Conservation (phyloP, 2,329 filamentous ascomycete genomes). For the Dactylonectria estremocensis region DNA sequence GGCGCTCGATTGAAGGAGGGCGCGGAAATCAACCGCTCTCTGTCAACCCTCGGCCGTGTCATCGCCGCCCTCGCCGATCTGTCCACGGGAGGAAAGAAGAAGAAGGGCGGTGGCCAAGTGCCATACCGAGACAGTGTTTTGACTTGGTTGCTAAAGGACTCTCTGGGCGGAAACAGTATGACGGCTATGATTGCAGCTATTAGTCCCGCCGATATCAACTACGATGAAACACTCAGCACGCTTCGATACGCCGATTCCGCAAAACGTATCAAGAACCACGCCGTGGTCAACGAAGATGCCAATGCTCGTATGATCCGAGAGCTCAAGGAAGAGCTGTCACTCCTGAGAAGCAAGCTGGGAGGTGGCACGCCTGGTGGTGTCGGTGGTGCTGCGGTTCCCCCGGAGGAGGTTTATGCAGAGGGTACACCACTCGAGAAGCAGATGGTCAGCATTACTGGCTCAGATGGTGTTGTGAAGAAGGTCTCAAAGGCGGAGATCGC, state of each 20-base stretch:
- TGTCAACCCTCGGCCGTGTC: constrained; percentile 96
- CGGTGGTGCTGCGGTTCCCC: constrained; percentile 66
- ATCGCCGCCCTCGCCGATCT: constrained; percentile 96
- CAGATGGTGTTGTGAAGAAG: constrained; percentile 91
- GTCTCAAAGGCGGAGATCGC: constrained; percentile 99
- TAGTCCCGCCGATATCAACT: constrained; percentile 98
- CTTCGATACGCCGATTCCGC: constrained; percentile 97
- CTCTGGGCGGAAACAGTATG: constrained; percentile 97
- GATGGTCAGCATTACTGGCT: constrained; percentile 91
- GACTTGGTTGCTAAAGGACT: constrained; percentile 98
- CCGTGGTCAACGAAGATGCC: constrained; percentile 98
- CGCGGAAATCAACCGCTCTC: constrained; percentile 96
- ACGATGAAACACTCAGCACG: constrained; percentile 96
- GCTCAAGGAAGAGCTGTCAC: constrained; percentile 91
- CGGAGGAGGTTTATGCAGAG: constrained; percentile 90
- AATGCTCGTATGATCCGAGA: constrained; percentile 99
- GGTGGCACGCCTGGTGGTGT: constrained; percentile 64
- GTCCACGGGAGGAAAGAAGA: constrained; percentile 87
- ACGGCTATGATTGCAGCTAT: constrained; percentile 99
- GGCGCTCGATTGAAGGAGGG: constrained; percentile 96
- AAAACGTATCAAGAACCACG: constrained; percentile 99
- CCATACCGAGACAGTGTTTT: constrained; percentile 97
- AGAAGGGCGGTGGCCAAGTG: constrained; percentile 79
- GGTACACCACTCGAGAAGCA: constrained; percentile 95
- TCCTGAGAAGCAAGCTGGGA: constrained; percentile 88